Conservation (phyloP, 1,284 basidiomycete species). For the Fistulinella staudtii region DNA sequence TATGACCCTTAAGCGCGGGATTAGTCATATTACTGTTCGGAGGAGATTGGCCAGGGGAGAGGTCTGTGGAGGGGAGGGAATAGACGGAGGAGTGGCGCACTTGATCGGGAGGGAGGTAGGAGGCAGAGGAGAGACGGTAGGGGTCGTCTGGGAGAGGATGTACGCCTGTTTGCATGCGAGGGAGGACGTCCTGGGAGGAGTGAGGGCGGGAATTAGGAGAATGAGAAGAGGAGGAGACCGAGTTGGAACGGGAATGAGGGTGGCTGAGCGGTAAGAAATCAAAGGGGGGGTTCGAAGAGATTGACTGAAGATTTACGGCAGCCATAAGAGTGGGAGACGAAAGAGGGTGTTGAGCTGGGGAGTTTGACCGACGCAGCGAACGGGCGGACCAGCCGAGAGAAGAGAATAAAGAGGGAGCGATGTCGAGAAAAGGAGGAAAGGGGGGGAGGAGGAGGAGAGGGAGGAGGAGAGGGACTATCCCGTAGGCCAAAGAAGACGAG, state of each 20-base stretch:
- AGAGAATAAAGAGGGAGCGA: too few species aligned
- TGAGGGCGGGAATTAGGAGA: conserved; percentile 70
- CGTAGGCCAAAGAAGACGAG: conserved; percentile 15
- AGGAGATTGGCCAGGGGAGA: conserved; percentile 58
- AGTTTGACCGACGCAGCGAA: conserved; percentile 35
- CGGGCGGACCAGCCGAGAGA: conserved; percentile 34
- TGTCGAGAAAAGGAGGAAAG: conserved; percentile 3
- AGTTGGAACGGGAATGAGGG: conserved; percentile 70
- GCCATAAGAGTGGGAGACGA: conserved; percentile 46
- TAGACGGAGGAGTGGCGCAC: conserved; percentile 45
- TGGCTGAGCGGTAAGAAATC: conserved; percentile 63
- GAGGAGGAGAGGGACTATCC: conserved; percentile 12
- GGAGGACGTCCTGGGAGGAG: conserved; percentile 61
- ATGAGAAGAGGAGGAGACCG: conserved; percentile 68
- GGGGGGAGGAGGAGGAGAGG: conserved; percentile 7
- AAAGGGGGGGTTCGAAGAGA: conserved; percentile 60
- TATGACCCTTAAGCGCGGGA: conserved; percentile 66
- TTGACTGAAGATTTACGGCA: conserved; percentile 69
- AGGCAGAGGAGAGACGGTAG: conserved; percentile 56
- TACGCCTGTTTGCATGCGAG: conserved; percentile 49
- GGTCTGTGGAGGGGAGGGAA: conserved; percentile 40
- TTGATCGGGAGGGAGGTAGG: conserved; percentile 48
- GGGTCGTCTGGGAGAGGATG: conserved; percentile 58
- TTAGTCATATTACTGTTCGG: conserved; percentile 67
- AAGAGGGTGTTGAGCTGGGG: conserved; percentile 39